Evolutionary conservation across 192 early-diverging fungal species (phyloP), one percentile per base, ranked within the genome.

Genomic region (Backusella morwellensis): DNA sequence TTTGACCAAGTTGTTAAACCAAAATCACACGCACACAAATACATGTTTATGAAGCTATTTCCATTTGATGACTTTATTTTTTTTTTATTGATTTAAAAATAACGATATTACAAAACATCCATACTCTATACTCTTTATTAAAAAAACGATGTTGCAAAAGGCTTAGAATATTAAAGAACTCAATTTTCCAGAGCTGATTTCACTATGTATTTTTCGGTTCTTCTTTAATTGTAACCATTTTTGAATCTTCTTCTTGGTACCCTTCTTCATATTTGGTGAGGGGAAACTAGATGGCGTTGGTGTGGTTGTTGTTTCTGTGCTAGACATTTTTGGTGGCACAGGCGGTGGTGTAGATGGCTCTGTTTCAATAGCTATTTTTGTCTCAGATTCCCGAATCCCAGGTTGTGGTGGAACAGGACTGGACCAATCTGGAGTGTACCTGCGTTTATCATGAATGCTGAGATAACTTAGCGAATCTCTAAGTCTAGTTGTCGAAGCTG

Each of bases 321-420:
- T 63, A 29, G 56, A 63, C 56, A 63, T 63, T n/a, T 63, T 63
- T 8, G 56, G 56, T 63, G 56, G 56, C 3, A 63, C 56, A 63
- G 56, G 56, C 9, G 56, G 56, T 29, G 56, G 56, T 63, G 26
- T 23, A 4, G 56, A 23, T 63, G 56, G 56, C 26, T 12, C 56
- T 63, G 56, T 63, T 63, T 63, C 56, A 63, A 26, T 63, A 12
- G 56, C 56, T 15, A 63, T 63, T 63, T 63, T 63, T 63, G 56
- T 63, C 23, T 63, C 56, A 63, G 56, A 63, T 63, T 63, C 56
- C 21, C 56, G 56, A 26, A 63, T 63, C 1, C 23, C 56, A 21
- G 52, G 52, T 54, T n/a, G 52, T 29, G 56, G 56, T 63, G 56
- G 56, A 63, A 26, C 56, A 26, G 56, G 56, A 0, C 56, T 63